These are phyloP conservation scores for Geosmithia putterillii DNA, from an alignment of 2,329 filamentous ascomycete genomes.

Conservation along the genomic window DNA sequence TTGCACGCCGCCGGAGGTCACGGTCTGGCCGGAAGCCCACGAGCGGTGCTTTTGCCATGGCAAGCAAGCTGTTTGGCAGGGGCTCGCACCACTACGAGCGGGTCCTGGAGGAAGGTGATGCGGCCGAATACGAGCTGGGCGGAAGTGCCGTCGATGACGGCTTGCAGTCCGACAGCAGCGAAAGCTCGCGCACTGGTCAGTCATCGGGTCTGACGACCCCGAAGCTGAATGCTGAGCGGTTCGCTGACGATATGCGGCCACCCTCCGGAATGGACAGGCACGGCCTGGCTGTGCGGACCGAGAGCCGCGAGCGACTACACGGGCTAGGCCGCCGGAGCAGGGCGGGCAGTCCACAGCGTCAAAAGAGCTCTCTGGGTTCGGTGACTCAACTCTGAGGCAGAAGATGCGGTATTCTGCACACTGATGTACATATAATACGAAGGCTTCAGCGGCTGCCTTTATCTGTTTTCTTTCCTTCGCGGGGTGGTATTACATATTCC, in stretches of 20 bases:
- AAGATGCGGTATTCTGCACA: constrained; percentile 11
- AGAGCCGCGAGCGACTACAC: constrained; percentile 70
- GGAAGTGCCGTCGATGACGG: constrained; percentile 53
- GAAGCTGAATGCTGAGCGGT: constrained; percentile 39
- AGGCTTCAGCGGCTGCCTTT: neutral
- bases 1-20: constrained; percentile 14
- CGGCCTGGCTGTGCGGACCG: constrained; percentile 69
- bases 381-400: constrained; percentile 6
- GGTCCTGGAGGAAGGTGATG: constrained; percentile 70
- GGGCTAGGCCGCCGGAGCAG: constrained; percentile 42
- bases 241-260: constrained; percentile 28
- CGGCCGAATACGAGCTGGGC: constrained; percentile 65
- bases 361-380: constrained; percentile 42
- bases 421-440: neutral
- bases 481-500: neutral
- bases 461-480: neutral
- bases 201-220: constrained; percentile 59
- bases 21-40: constrained; percentile 21
- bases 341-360: constrained; percentile 42
- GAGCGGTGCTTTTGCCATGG: constrained; percentile 26
- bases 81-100: constrained; percentile 58
- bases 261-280: constrained; percentile 46
- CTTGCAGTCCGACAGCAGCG: constrained; percentile 50
- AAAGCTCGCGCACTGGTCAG: constrained; percentile 42
- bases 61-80: constrained; percentile 53